Percentiles rank a stretch among this genome's conserved stretches.
These are phyloP conservation scores for Tulasnella sp. DNA, from an alignment of 768 basidiomycete species.

Conservation along the genomic window DNA sequence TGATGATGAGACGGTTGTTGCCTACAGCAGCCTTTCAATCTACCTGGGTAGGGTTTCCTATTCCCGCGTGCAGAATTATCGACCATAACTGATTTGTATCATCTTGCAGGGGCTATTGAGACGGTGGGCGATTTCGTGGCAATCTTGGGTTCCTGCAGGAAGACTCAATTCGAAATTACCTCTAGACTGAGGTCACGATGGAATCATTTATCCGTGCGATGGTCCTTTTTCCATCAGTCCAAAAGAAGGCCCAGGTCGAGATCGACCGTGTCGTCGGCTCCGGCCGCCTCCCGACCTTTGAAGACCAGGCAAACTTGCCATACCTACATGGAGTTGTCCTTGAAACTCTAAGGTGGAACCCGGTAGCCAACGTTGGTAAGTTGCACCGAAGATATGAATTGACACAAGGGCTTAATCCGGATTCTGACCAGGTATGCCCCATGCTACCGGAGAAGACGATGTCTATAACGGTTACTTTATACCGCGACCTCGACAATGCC, in stretches of 20 bases:
- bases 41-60: too few species aligned
- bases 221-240: slow-evolving; percentile 20
- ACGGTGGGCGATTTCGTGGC: too few species aligned
- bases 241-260: slow-evolving; percentile 40
- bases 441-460: slow-evolving; percentile 16
- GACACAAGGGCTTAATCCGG: neutral
- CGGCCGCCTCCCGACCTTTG: slow-evolving; percentile 39
- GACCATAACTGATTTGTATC: too few species aligned
- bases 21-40: too few species aligned
- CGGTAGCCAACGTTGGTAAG: slow-evolving; percentile 33
- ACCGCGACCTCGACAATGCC: neutral
- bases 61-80: too few species aligned
- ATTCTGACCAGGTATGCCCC: neutral
- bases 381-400: neutral
- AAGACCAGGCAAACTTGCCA: slow-evolving; percentile 40
- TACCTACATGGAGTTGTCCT: slow-evolving; percentile 43
- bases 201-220: neutral
- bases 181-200: slow-evolving; percentile 31
- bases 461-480: slow-evolving; percentile 25
- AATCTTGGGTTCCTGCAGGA: too few species aligned
- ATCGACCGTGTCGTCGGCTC: slow-evolving; percentile 41
- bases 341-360: slow-evolving; percentile 39
- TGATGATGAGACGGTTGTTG: too few species aligned
- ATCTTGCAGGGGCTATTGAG: too few species aligned
- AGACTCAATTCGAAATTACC: neutral